A percentile compares a stretch with the other conserved stretches of the same genome.
Evolutionary conservation across 23 red algal genomes (phyloP).

Genomic region (Gracilaria caudata): DNA sequence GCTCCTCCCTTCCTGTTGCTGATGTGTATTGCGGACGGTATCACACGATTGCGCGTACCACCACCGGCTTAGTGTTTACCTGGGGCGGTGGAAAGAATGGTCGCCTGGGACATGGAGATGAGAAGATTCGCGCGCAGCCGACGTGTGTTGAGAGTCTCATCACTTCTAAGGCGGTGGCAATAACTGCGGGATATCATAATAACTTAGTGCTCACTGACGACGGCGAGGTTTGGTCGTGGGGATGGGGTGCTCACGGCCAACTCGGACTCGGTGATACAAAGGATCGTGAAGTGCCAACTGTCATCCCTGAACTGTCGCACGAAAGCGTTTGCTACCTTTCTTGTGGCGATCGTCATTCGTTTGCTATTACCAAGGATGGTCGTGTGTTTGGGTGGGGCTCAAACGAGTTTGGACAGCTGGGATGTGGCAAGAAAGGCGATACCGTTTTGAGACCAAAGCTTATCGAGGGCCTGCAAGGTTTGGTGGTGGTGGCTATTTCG

Average conservation of each 20-base stretch:
- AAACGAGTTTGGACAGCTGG: slow-evolving; percentile 99
- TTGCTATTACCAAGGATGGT: slow-evolving; percentile 82
- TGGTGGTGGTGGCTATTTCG: slow-evolving; percentile 68
- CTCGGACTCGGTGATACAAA: slow-evolving; percentile 84
- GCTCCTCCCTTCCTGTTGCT: slow-evolving; percentile 33
- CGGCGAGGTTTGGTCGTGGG: slow-evolving; percentile 91
- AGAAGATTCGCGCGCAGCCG: slow-evolving; percentile 80
- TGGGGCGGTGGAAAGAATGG: slow-evolving; percentile 99
- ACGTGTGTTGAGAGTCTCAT: slow-evolving; percentile 62
- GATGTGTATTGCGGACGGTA: slow-evolving; percentile 89
- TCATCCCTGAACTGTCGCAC: slow-evolving; percentile 60
- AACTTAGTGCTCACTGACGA: slow-evolving; percentile 76
- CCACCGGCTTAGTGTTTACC: slow-evolving; percentile 76
- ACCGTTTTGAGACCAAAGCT: slow-evolving; percentile 59
- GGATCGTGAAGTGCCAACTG: slow-evolving; percentile 70
- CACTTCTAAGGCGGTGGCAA: slow-evolving; percentile 24
- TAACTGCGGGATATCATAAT: slow-evolving; percentile 93
- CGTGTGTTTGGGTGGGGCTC: slow-evolving; percentile 90
- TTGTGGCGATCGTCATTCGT: slow-evolving; percentile 89
- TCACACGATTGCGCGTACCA: slow-evolving; percentile 85
- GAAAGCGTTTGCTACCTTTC: slow-evolving; percentile 63
- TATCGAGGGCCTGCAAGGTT: slow-evolving; percentile 74
- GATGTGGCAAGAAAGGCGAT: slow-evolving; percentile 72
- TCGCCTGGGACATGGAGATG: slow-evolving; percentile 86
- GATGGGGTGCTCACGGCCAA: slow-evolving; percentile 98